Evolutionary conservation across 352 stramenopile species (phyloP), one percentile per base, ranked within the genome.

Genomic region (Pythium catenulatum): DNA sequence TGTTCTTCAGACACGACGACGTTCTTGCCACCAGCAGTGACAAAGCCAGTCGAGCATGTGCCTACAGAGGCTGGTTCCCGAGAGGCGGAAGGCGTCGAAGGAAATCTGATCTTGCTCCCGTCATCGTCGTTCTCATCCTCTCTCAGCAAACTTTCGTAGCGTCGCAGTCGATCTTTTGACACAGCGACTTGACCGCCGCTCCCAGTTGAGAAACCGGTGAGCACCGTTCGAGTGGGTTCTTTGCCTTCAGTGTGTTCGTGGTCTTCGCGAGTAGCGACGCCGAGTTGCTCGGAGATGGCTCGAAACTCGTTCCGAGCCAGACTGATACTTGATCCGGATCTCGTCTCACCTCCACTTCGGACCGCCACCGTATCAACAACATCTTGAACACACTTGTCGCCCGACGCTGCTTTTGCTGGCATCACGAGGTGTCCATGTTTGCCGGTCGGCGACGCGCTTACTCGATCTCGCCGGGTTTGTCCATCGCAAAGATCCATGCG

Each of bases 11-110:
- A 91, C 15, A 92, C 69, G 23, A 56, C 72, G 39, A 93, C 79
- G 27, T 56, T 76, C 72, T 89, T 85, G 21, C 88, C 90, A 27
- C 72, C 88, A 30, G 80, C 86, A 27, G 90, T 92, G 59, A 82
- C 79, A 73, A 91, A 93, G 9, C 89, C 66, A 46, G 34, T 59
- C 43, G 61, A 46, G 23, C 34, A 30, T 23, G 36, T 41, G 7
- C 7, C 59, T 34, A 2, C 2, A 48, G 21, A 1, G 30, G 34
- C 11, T 56, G 23, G 46, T n/a, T 65, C 17, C 41, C 17, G 19
- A 43, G 15, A 4, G 23, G 45, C 45, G n/a, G 19, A 11, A 9
- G 27, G 41, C 30, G 65, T 27, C 23, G 48, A 13, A 45, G 25
- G 36, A 13, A 43, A n/a, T n/a, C n/a, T n/a, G n/a, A n/a, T n/a